phyloP scores from a whole-genome alignment of 768 basidiomycete genomes.

The Russula sp. region DNA sequence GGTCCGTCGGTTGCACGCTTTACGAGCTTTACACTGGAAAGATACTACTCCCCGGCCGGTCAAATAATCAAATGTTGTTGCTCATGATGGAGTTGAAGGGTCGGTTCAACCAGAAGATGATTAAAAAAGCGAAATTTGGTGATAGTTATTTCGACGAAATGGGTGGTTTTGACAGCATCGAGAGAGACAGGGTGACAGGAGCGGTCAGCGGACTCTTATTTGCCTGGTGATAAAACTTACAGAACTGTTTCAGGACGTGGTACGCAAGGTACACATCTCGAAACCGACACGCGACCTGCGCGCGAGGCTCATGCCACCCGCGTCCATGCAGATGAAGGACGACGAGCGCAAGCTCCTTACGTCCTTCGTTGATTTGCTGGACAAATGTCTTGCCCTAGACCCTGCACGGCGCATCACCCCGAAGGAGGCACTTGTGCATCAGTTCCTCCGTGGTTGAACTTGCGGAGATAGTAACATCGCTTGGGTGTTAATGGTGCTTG shows the following conservation, averaged over 20 bases:
- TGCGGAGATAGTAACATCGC: background rate
- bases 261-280: slow-evolving; percentile 73
- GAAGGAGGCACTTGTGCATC: slow-evolving; percentile 79
- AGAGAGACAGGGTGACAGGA: slow-evolving; percentile 78
- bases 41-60: slow-evolving; percentile 93
- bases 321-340: slow-evolving; percentile 73
- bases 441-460: slow-evolving; percentile 63
- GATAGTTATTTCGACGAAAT: slow-evolving; percentile 92
- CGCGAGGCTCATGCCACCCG: slow-evolving; percentile 72
- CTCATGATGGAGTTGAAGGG: slow-evolving; percentile 99
- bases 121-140: slow-evolving; percentile 91
- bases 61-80: slow-evolving; percentile 96
- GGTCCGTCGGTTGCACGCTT: slow-evolving; percentile 98
- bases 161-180: slow-evolving; percentile 77
- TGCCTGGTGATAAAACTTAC: slow-evolving; percentile 13
- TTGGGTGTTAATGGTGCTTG: background rate
- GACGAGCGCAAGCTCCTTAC: slow-evolving; percentile 77
- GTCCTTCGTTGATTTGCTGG: slow-evolving; percentile 83
- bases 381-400: slow-evolving; percentile 85
- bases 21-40: slow-evolving; percentile 94
- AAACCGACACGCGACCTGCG: slow-evolving; percentile 79
- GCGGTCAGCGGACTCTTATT: slow-evolving; percentile 46
- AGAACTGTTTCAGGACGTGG: slow-evolving; percentile 52
- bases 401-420: slow-evolving; percentile 83
- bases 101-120: slow-evolving; percentile 85